Percentiles rank a stretch among this genome's conserved stretches.
These are phyloP conservation scores for Phytophthora cryptogea DNA, from an alignment of 352 stramenopile genomes.

Conservation along the genomic window DNA sequence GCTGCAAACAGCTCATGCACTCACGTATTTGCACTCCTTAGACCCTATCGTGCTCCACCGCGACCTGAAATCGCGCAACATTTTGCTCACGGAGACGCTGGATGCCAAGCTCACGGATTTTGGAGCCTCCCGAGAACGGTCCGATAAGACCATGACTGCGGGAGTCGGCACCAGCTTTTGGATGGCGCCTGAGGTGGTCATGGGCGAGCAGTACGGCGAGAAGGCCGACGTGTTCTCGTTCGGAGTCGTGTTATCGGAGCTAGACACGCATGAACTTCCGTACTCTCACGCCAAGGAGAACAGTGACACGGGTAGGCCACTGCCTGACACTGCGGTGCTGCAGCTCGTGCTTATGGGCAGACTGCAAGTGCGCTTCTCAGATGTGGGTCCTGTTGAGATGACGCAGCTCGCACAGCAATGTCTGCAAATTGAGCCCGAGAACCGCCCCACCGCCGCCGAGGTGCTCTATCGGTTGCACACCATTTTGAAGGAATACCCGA, in stretches of 20 bases:
- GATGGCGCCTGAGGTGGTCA: conserved; percentile 44
- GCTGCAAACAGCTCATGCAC: conserved; percentile 25
- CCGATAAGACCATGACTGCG: conserved; percentile 24
- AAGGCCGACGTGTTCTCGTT: conserved; percentile 47
- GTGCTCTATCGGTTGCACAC: conserved; percentile 55
- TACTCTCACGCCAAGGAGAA: conserved; percentile 40
- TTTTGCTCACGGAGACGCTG: conserved; percentile 42
- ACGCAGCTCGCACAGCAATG: conserved; percentile 50
- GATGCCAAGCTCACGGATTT: conserved; percentile 56
- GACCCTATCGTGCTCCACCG: conserved; percentile 38
- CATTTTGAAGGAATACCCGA: conserved; percentile 38
- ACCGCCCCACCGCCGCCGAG: conserved; percentile 54
- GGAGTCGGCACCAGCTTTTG: conserved; percentile 21
- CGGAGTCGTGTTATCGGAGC: conserved; percentile 34
- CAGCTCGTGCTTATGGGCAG: conserved; percentile 51
- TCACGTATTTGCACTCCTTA: conserved; percentile 33
- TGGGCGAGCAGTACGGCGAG: conserved; percentile 38
- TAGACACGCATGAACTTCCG: conserved; percentile 40
- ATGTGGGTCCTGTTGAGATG: conserved; percentile 39
- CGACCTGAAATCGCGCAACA: conserved; percentile 66
- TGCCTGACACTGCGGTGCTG: conserved; percentile 50
- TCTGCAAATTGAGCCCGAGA: conserved; percentile 46
- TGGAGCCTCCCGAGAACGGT: conserved; percentile 25
- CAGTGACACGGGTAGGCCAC: conserved; percentile 25
- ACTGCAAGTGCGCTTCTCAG: conserved; percentile 48